Base-by-base conservation (phyloP, 2,329 filamentous ascomycete species). In the Venturia aucupariae region DNA sequence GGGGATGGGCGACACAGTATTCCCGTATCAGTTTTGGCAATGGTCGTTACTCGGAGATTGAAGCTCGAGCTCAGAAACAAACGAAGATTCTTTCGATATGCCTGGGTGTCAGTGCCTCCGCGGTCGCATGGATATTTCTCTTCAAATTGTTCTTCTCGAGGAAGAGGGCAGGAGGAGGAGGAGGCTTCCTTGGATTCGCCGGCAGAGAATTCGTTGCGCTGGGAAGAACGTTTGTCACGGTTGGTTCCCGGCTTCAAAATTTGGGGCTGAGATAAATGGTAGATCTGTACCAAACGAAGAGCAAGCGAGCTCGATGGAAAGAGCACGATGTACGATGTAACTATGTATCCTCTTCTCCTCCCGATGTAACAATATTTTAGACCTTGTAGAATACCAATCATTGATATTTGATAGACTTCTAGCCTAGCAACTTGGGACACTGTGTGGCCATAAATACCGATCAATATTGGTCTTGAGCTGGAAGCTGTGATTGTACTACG, bases 1-100 rank as follows among this genome's bases (percentile, higher is more conserved):
- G 92, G 15, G 94, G 93, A 0, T 97, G 93, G 87, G 86, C 88
- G 72, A 99, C 94, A 1, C 91, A 96, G 77, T 99, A 99, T 73
- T 86, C 89, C 0, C 84, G 93, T 24, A 88, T 99, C 10, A 96
- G 92, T 69, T 99, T 99, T 74, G 90, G 90, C 66, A 97, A 96
- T 71, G 89, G 96, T 77, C 80, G 90, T 24, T 99, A 99, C 75
- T 90, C 89, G 0, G 88, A 95, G 66, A 89, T 97, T 3, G 82
- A 91, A 41, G 79, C 78, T 46, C 84, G 83, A 68, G 90, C 88
- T 65, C 83, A 88, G 64, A 76, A 83, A 64, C 92, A 96, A 74
- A 86, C 88, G 2, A 78, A 77, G 60, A 66, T 75, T 13, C 39
- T 64, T 8, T 57, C 51, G 51, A 13, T 57, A 7, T 57, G 51